Evolutionary conservation across 73 alveolate species (phyloP), one percentile per base, ranked within the genome.

Genomic region (Tetrahymena thermophila): DNA sequence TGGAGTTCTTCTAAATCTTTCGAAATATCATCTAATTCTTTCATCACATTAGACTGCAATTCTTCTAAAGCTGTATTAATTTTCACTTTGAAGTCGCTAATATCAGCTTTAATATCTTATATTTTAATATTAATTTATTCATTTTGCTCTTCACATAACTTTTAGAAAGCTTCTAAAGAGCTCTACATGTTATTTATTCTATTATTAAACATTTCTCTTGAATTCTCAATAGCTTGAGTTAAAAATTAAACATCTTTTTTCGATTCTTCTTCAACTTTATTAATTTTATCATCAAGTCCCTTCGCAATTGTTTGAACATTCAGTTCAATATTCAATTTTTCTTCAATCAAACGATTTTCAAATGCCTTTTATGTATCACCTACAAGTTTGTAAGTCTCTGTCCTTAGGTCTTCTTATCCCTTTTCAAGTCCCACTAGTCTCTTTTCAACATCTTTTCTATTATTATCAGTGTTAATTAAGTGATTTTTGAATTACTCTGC

Each of bases 241-340:
- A 94, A 85, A 37, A 94, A 85, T 17, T 56, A 57, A 38, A 94
- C 93, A 85, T 94, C 93, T 35, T 83, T 43, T 10, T 44, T 21
- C 6, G 44, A 94, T 84, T 94, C 96, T 85, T 94, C 94, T 85
- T 94, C 96, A 19, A 94, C 50, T 43, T 94, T 94, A 85, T 94
- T 94, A 3, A 94, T 55, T 43, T 94, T 94, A 94, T 94, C 96
- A 31, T 94, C 94, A 23, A 94, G 28, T 19, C 93, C 42, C 40
- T 85, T 21, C 15, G 93, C 44, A 9, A 55, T 43, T 25, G 85
- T 35, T 37, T 43, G 17, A 10, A 85, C 95, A 34, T 57, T 93
- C 43, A 85, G 56, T 38, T 85, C 93, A 1, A 94, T 94, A 40
- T 84, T 10, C 56, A 85, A 38, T 43, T 94, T 94, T 21, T 94